Conservation (phyloP, 139 green algal species). For the Chlorella vulgaris region DNA sequence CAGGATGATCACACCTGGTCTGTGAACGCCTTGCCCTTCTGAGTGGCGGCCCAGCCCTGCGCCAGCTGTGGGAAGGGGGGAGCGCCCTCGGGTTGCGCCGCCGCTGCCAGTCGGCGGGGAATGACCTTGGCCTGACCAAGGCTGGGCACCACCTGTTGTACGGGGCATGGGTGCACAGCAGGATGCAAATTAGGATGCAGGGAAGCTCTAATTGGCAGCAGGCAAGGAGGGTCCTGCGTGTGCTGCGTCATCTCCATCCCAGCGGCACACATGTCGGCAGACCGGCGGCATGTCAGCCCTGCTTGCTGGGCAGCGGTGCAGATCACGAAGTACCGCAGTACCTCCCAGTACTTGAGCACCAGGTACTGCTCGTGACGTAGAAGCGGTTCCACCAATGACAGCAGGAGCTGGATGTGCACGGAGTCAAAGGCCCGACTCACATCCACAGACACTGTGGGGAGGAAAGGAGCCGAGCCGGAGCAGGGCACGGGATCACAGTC, state of each 20-base stretch:
- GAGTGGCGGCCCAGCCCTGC: background rate
- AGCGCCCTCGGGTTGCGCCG: background rate
- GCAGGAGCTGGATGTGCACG: slow-evolving; percentile 57
- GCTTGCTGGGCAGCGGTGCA: too few species aligned
- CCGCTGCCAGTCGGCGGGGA: slow-evolving; percentile 25
- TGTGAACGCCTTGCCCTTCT: slow-evolving; percentile 40
- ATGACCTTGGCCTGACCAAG: slow-evolving; percentile 52
- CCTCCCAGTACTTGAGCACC: slow-evolving; percentile 62
- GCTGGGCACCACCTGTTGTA: slow-evolving; percentile 43
- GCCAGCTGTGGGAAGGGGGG: slow-evolving; percentile 28
- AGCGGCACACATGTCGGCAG: too few species aligned
- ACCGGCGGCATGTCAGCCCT: too few species aligned
- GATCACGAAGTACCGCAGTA: too few species aligned
- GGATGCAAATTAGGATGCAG: too few species aligned
- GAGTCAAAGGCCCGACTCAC: slow-evolving; percentile 83
- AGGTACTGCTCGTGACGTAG: slow-evolving; percentile 61
- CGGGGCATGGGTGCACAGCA: too few species aligned
- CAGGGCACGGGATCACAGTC: too few species aligned
- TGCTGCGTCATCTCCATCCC: too few species aligned
- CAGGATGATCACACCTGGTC: slow-evolving; percentile 34
- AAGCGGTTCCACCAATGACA: slow-evolving; percentile 58
- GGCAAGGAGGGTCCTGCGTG: background rate
- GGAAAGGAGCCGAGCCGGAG: background rate
- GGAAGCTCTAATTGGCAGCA: background rate
- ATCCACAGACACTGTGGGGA: slow-evolving; percentile 39